phyloP scores from a whole-genome alignment of 2,329 filamentous ascomycete genomes.

The Fusarium armeniacum region DNA sequence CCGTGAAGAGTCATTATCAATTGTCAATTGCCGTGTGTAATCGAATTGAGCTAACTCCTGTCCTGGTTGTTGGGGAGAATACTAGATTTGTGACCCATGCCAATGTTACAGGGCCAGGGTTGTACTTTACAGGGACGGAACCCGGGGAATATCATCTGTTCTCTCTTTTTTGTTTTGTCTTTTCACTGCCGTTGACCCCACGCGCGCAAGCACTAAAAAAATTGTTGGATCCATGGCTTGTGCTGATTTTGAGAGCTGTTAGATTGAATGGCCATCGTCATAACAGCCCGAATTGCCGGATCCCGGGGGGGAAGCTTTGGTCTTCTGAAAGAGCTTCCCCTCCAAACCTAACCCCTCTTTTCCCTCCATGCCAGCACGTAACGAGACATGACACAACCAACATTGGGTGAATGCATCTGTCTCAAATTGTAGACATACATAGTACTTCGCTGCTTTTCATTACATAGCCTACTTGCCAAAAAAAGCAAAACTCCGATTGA shows the following conservation, averaged over 20 bases:
- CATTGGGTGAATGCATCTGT: not conserved
- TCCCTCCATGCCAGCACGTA: not conserved
- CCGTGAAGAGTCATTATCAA: not conserved
- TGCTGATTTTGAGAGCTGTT: not conserved
- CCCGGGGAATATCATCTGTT: constrained; percentile 15
- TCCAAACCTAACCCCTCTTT: not conserved
- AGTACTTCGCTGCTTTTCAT: not conserved
- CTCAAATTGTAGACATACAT: not conserved
- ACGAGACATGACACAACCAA: not conserved
- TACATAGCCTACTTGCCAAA: not conserved
- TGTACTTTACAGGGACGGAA: constrained; percentile 1
- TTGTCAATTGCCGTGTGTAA: not conserved
- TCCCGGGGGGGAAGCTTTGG: constrained; percentile 2
- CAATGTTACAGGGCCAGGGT: not conserved
- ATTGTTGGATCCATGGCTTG: constrained; percentile 11
- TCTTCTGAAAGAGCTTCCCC: constrained; percentile 4
- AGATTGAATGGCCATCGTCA: not conserved
- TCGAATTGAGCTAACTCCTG: too few species aligned
- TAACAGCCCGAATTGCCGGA: constrained; percentile 25
- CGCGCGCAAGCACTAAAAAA: not conserved
- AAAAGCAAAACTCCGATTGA: not conserved
- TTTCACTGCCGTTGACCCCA: constrained; percentile 13
- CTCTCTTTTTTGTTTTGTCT: not conserved
- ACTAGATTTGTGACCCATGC: constrained; percentile 8
- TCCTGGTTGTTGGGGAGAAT: not conserved